Evolutionary conservation across 441 rosid species (phyloP), one percentile per base, ranked within the genome.

Genomic region (Brassica balearica): DNA sequence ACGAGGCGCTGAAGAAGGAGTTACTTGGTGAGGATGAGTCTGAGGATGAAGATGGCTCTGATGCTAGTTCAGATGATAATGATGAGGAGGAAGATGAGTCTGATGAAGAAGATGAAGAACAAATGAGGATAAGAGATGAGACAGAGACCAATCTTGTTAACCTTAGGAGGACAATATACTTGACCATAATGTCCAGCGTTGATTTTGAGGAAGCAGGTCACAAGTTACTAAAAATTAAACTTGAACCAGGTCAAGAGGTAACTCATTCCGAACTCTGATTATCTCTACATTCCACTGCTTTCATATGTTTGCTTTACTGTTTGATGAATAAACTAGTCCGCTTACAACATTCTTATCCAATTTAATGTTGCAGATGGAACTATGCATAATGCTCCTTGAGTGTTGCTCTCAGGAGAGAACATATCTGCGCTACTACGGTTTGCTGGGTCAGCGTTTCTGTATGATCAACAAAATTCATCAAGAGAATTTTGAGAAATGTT

Each of bases 201-300:
- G 97, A 93, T 80, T 96, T 93, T 76, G 99, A 96, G 85, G 99
- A 96, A 86, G 97, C 98, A 53, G 98, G 98, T 66, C 98, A 96
- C 87, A 96, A 96, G 77, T 82, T 96, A 38, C 78, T 96, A 78
- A 92, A 94, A 81, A 94, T 96, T 71, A 92, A 93, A 83, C 90
- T 96, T 43, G 94, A 93, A 85, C 92, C 97, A 6, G 98, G 98
- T 75, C 99, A 95, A 87, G 98, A 93, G 97, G 97, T 92, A 76
- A 75, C 79, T 63, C 36, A 41, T 65, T 12, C 36, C 72, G 76
- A 64, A 23, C 73, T 77, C 43, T n/a, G 59, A 43, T 68, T 5
- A 1, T 48, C 34, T 11, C 5, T 51, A 1, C n/a, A 17, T 58
- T 23, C 34, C 5, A 17, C 53, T 66, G 76, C 59, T 36, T 71